Conservation (phyloP, 140 eudicot genomes). For the Stevia rebaudiana region DNA sequence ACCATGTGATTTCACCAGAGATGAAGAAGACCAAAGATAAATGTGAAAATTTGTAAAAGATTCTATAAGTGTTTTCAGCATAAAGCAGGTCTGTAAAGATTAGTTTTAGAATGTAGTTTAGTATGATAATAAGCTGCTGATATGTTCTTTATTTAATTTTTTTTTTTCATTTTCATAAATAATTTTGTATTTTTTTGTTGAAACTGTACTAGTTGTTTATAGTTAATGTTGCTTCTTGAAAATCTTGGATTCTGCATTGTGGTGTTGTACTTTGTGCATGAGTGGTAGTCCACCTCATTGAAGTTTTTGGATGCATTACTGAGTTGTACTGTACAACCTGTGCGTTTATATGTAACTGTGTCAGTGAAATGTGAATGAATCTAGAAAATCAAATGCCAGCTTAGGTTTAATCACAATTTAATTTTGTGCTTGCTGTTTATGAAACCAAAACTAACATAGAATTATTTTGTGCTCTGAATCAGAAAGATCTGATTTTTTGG, state of each 20-base stretch:
- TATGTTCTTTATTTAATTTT: conserved; percentile 1
- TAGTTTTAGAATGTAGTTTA: conserved; percentile 16
- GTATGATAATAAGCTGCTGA: conserved; percentile 8
- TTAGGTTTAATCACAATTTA: conserved; percentile 7
- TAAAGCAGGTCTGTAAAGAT: conserved; percentile 10
- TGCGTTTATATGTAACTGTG: not conserved
- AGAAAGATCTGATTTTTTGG: conserved; percentile 6
- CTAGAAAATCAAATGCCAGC: conserved; percentile 10
- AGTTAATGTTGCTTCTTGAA: conserved; percentile 2
- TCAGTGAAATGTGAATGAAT: not conserved
- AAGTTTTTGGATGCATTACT: not conserved
- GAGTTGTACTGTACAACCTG: conserved; percentile 4
- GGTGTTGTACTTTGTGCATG: not conserved
- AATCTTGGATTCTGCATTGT: not conserved
- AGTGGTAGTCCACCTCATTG: not conserved
- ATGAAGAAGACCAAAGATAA: conserved; percentile 6
- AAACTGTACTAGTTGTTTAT: not conserved
- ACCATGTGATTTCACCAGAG: conserved; percentile 5
- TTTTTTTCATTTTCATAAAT: not conserved
- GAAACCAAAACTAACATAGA: not conserved
- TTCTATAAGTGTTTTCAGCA: not conserved
- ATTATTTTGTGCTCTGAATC: conserved; percentile 12
- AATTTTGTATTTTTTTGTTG: not conserved
- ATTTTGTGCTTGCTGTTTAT: conserved; percentile 20
- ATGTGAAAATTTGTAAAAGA: not conserved